Base-by-base conservation (phyloP, 306 rosid species). In the Vicia sativa region DNA sequence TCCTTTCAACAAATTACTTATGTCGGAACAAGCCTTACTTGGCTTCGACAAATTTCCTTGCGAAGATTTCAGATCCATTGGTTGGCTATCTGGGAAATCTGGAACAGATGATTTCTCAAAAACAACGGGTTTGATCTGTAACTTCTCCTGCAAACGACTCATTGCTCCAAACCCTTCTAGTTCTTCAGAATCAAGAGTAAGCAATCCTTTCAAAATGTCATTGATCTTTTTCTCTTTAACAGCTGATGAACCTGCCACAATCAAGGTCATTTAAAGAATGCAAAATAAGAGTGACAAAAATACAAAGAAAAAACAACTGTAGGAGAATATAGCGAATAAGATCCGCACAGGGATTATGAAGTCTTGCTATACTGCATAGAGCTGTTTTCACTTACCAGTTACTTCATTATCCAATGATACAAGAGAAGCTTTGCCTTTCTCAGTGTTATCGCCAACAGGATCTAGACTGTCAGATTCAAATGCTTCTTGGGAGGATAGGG, bases 111-210 rank as follows among this genome's bases (percentile, higher is more conserved):
- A 67, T 73, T 85, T 74, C 66, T 80, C 85, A 15, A 79, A n/a
- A 41, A 81, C 81, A 78, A 90, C 42, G 52, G 90, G 84, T 74
- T 86, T 90, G 63, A 90, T 80, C 72, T 82, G 85, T 74, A 92
- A 82, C 77, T 60, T 72, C 83, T 92, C 87, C 79, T 83, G 86
- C 81, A 93, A 78, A 74, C 76, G 71, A 70, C 50, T 61, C 34
- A 88, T 12, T 26, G 83, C 89, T 16, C 56, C 74, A 65, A 79
- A 85, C 34, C 85, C 90, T 50, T 90, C 89, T 62, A 86, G 79
- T 62, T 82, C 97, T 79, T 88, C 90, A 53, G 71, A 39, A 71
- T 58, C 62, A 45, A 57, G 71, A 69, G 79, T 52, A 46, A 93
- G 83, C 75, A 93, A 81, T 62, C 81, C 79, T 70, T 79, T 77